A percentile compares a stretch with the other conserved stretches of the same genome.
Evolutionary conservation across 164 flowering plant genomes (phyloP).

Genomic region (Kalanchoe fedtschenkoi): DNA sequence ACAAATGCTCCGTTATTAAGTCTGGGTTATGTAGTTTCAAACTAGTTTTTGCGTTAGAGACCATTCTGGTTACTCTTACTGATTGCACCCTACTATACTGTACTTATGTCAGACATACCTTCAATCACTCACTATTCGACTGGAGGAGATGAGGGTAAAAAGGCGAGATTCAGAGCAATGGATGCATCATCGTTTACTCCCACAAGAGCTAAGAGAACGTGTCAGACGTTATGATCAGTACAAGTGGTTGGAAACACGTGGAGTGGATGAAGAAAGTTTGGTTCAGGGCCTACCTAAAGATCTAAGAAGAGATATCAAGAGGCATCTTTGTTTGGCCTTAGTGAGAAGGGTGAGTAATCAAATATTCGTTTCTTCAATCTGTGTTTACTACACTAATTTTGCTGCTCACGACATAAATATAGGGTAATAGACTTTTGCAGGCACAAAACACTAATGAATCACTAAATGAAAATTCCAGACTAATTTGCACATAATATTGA

Average conservation of each 20-base stretch:
- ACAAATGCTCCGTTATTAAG: no score
- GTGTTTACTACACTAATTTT: not conserved
- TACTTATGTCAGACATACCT: conserved; percentile 73
- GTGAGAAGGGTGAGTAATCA: conserved; percentile 67
- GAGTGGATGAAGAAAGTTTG: conserved; percentile 91
- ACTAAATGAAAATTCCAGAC: not conserved
- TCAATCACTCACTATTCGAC: conserved; percentile 87
- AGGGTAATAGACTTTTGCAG: not conserved
- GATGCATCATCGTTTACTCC: conserved; percentile 99
- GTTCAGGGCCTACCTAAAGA: conserved; percentile 91
- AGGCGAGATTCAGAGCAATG: conserved; percentile 99
- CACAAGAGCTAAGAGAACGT: conserved; percentile 85
- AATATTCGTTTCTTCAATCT: not conserved
- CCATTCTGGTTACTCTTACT: not conserved
- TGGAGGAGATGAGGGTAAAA: conserved; percentile 97
- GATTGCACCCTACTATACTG: not conserved
- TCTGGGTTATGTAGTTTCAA: no score
- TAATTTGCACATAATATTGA: not conserved
- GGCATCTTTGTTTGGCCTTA: conserved; percentile 91
- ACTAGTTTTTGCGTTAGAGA: not conserved
- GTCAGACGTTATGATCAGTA: conserved; percentile 97
- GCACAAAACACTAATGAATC: not conserved
- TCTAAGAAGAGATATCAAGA: conserved; percentile 91
- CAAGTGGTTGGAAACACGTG: conserved; percentile 97
- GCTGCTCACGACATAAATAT: not conserved